Conservation (phyloP, 2,329 filamentous ascomycete genomes). For the Sarocladium brachiariae region DNA sequence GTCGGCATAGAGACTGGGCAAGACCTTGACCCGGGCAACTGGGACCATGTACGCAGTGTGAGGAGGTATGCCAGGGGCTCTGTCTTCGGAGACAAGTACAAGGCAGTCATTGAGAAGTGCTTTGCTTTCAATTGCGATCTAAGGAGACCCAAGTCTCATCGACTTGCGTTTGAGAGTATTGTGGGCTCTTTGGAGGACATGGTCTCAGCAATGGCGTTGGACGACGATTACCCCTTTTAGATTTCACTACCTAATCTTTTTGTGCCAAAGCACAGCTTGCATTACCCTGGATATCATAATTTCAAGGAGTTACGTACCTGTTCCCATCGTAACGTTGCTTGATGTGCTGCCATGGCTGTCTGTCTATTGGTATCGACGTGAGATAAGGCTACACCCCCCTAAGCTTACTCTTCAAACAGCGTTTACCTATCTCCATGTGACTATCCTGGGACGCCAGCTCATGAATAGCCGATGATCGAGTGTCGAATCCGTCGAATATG, state of each 20-base stretch:
- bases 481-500: too few relatives aligned
- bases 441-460: too few relatives aligned
- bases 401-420: too few relatives aligned
- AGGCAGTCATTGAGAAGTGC: conserved; percentile 1
- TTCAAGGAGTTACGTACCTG: too few relatives aligned
- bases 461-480: too few relatives aligned
- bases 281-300: background rate
- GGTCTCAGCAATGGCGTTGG: background rate
- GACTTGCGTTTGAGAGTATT: conserved; percentile 4
- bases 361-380: too few relatives aligned
- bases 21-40: conserved; percentile 1
- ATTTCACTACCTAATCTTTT: background rate
- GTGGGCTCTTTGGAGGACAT: conserved; percentile 5
- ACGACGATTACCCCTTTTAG: background rate
- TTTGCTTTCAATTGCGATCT: conserved; percentile 5
- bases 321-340: too few relatives aligned
- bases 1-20: background rate
- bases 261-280: too few relatives aligned
- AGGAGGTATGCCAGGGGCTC: conserved; percentile 1
- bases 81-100: conserved; percentile 4
- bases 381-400: too few relatives aligned
- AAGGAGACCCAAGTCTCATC: background rate
- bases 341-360: too few relatives aligned
- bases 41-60: conserved; percentile 2
- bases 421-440: too few relatives aligned